Conservation (phyloP, 169 alveolate genomes). For the Fabrea salina region DNA sequence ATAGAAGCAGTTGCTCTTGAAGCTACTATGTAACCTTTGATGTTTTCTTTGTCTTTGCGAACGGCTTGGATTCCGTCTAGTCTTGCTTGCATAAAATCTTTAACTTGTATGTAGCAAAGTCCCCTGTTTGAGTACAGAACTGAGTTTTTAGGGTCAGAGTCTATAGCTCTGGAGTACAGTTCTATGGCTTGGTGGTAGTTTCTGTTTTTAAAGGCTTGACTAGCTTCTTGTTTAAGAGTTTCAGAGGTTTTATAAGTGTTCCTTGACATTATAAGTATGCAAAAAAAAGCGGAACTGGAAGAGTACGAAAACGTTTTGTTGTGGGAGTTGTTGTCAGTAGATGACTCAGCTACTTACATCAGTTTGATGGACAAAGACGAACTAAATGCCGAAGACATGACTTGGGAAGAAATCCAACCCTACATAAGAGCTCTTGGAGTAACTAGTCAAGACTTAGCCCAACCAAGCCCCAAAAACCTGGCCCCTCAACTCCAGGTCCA, state of each 20-base stretch:
- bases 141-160: slow-evolving; percentile 78
- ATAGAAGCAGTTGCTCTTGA: too few relatives aligned
- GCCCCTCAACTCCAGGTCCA: too few relatives aligned
- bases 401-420: not conserved
- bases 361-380: not conserved
- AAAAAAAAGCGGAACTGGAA: too few relatives aligned
- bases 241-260: too few relatives aligned
- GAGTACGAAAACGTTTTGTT: not conserved
- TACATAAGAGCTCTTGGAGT: not conserved
- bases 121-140: slow-evolving; percentile 83
- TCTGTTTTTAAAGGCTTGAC: slow-evolving; percentile 78
- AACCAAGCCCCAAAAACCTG: not conserved
- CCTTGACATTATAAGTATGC: too few relatives aligned
- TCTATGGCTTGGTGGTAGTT: slow-evolving; percentile 76
- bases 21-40: too few relatives aligned
- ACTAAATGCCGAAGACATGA: not conserved
- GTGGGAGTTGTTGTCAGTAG: not conserved
- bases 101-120: slow-evolving; percentile 73
- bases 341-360: not conserved
- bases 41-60: too few relatives aligned
- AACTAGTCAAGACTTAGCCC: not conserved
- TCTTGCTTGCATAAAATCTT: slow-evolving; percentile 78
- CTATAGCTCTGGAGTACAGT: slow-evolving; percentile 79
- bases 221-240: too few relatives aligned
- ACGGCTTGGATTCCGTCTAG: too few relatives aligned